phyloP scores from a whole-genome alignment of 306 rosid genomes.

The Ochetophila trinervis region DNA sequence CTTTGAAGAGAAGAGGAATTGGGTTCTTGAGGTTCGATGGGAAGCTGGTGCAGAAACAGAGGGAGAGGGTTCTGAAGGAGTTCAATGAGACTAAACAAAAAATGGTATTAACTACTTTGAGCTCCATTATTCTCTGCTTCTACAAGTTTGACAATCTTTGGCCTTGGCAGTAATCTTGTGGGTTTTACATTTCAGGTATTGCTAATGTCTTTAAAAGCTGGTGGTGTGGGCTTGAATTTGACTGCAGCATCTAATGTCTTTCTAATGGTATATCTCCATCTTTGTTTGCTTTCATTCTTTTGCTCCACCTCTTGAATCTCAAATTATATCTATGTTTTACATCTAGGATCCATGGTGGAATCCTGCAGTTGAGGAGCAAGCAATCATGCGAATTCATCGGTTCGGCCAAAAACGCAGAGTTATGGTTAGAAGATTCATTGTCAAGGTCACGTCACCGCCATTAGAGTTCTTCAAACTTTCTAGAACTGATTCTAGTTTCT shows the following conservation, averaged over 20 bases:
- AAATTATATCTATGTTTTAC: slow-evolving; percentile 10
- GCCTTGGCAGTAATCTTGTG: not conserved
- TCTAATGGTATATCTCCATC: slow-evolving; percentile 47
- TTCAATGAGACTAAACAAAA: slow-evolving; percentile 49
- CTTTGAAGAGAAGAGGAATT: slow-evolving; percentile 53
- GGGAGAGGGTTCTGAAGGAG: slow-evolving; percentile 66
- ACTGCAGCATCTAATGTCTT: slow-evolving; percentile 88
- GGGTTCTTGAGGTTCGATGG: slow-evolving; percentile 71
- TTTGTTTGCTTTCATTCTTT: not conserved
- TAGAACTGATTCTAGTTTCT: not conserved
- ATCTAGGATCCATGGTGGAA: slow-evolving; percentile 96
- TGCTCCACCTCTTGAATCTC: not conserved
- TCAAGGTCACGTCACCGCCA: slow-evolving; percentile 28
- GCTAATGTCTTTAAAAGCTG: slow-evolving; percentile 76
- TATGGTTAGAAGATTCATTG: slow-evolving; percentile 46
- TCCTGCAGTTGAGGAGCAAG: slow-evolving; percentile 96
- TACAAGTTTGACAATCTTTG: too few species aligned
- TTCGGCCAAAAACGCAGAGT: slow-evolving; percentile 65
- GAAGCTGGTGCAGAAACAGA: slow-evolving; percentile 55
- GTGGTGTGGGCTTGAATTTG: slow-evolving; percentile 92
- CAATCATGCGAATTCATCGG: slow-evolving; percentile 87
- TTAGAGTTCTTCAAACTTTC: not conserved
- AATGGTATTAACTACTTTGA: slow-evolving; percentile 44
- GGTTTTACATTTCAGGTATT: slow-evolving; percentile 47
- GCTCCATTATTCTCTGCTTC: not conserved